These are phyloP conservation scores for Fusarium anthophilum DNA, from an alignment of 2,329 filamentous ascomycete species.

Conservation along the genomic window DNA sequence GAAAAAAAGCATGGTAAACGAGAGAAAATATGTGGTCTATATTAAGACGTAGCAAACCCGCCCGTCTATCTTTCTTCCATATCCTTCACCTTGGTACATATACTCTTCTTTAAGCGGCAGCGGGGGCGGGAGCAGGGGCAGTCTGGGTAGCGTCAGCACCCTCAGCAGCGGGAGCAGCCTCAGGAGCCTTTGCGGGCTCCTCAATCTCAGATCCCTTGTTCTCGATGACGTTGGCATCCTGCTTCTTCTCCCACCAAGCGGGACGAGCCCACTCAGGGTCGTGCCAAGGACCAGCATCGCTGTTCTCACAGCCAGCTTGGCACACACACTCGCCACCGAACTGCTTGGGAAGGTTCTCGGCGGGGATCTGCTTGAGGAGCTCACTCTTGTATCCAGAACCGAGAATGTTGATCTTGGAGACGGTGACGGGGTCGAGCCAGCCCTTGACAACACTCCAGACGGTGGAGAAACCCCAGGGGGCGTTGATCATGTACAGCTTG, in stretches of 20 bases:
- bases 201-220: constrained; percentile 53
- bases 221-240: constrained; percentile 51
- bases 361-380: constrained; percentile 83
- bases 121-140: constrained; percentile 42
- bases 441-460: constrained; percentile 89
- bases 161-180: constrained; percentile 45
- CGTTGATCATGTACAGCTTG: constrained; percentile 97
- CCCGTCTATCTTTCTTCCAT: constrained; percentile 28
- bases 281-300: constrained; percentile 91
- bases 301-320: constrained; percentile 82
- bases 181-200: constrained; percentile 45
- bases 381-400: constrained; percentile 84
- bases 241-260: constrained; percentile 69
- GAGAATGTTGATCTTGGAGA: constrained; percentile 93
- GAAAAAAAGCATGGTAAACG: constrained; percentile 24
- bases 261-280: constrained; percentile 74
- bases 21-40: constrained; percentile 38
- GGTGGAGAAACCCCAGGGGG: constrained; percentile 91
- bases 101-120: constrained; percentile 44
- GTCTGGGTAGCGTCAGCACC: constrained; percentile 49
- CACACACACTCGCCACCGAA: constrained; percentile 90
- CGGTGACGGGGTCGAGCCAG: constrained; percentile 96
- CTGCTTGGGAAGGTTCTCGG: constrained; percentile 87
- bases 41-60: constrained; percentile 28
- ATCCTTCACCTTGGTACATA: constrained; percentile 1